Evolutionary conservation across 116 monocot genomes (phyloP), one percentile per base, ranked within the genome.

Genomic region (Zostera marina): DNA sequence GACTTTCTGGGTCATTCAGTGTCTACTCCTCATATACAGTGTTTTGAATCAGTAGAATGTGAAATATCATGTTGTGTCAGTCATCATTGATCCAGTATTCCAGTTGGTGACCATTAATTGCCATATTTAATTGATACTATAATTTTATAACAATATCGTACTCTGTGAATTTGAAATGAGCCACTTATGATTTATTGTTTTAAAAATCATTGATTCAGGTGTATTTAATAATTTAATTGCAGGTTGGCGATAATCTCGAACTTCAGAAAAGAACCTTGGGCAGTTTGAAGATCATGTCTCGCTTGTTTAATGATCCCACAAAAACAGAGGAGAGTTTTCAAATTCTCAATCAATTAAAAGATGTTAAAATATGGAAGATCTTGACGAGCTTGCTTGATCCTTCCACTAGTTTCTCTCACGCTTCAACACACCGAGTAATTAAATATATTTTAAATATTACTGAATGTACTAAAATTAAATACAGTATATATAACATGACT

Each of bases 241-340:
- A 98, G 96, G 90, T 86, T 66, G 70, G 54, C 40, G 72, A 78
- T 64, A 66, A 58, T 9, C 62, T 69, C 54, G 91, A 98, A 45
- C 52, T 78, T 20, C 81, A 90, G 66, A 98, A 87, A 72, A 90
- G 68, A 78, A 61, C 81, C 44, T 69, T 60, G 53, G 77, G 58
- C 22, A 81, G 70, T 55, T 75, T 98, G 26, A 74, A 86, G 48
- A 81, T 41, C 45, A 87, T 91, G 79, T 83, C 87, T 65, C 85
- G 98, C 21, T 75, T 76, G 52, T 91, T 98, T 70, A 76, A 51
- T 72, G 98, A 98, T 62, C 69, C 80, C 59, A 47, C 65, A 54
- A 98, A 87, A 64, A 70, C 86, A 17, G 98, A 91, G 54, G 98
- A 91, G 72, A 77, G 71, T 61, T 91, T 91, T 60, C 79, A 83